Base-by-base conservation (phyloP, 345 rosid genomes). In the Boechera stricta region DNA sequence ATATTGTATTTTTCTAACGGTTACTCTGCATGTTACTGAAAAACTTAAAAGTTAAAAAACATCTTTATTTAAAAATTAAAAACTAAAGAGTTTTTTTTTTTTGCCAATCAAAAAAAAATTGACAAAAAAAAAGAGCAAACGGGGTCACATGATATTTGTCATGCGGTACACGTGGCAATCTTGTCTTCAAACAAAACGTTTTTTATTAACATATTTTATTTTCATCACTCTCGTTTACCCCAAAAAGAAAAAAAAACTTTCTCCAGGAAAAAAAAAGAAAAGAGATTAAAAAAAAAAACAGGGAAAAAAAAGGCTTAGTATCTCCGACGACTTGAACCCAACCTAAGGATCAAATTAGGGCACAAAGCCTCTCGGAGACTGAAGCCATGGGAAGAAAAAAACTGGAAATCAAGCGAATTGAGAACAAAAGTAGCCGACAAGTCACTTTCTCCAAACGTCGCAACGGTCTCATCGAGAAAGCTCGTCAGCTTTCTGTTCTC, bases 401-500 rank as follows among this genome's bases (percentile, higher is more conserved):
- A 87, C 59, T 91, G 33, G 87, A 73, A 82, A 73, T 91, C 71
- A 87, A 88, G 81, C 88, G 87, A 75, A 91, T 89, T 71, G 91
- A 91, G 79, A 78, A 87, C 77, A 89, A 84, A 65, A 86, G 85
- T 81, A 88, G 89, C 66, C 90, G 94, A 13, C 94, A 88, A 73
- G 91, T 89, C 4, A 86, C 92, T n/a, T 91, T 91, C 81, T 88
- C 90, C 2, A 91, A 89, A 80, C 77, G 97, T 21, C 86, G 94
- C n/a, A 77, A 32, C 77, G 81, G 81, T 38, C 77, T 89, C 81
- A 80, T 87, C 73, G 90, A 91, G 77, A 91, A 91, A 72, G 91
- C 94, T 69, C 86, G 79, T 16, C 89, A 91, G 75, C 90, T 91
- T 82, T 82, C 94, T 62, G 75, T 91, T 72, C 94, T 91, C 54